These are phyloP conservation scores for Dendrocalamus latiflorus DNA, from an alignment of 202 grass and related monocot species.

Conservation along the genomic window DNA sequence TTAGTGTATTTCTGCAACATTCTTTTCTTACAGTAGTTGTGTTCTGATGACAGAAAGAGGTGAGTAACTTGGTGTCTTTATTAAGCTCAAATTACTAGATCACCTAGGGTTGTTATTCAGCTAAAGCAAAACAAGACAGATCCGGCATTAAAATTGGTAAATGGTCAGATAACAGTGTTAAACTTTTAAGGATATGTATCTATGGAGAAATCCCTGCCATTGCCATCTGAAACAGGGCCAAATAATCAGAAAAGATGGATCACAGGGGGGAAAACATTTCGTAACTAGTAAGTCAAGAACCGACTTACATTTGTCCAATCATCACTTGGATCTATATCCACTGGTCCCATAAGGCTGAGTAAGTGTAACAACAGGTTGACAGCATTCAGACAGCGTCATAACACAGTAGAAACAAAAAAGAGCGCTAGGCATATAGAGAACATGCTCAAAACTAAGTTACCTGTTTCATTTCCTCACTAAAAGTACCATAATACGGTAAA, in stretches of 20 bases:
- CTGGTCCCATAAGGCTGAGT: no score
- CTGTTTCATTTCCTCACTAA: no score
- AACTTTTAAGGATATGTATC: constrained; percentile 68
- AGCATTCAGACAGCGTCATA: background rate
- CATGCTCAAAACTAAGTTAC: no score
- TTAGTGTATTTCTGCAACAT: background rate
- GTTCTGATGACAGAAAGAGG: background rate
- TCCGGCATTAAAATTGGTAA: background rate
- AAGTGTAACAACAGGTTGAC: background rate
- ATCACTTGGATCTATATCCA: constrained; percentile 73
- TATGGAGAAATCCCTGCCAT: constrained; percentile 83
- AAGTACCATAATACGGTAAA: no score
- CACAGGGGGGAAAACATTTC: background rate
- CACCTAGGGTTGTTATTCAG: background rate
- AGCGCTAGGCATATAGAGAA: no score
- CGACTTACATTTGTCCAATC: constrained; percentile 85
- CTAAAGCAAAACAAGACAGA: background rate
- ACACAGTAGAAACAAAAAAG: constrained; percentile 8
- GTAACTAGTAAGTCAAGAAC: background rate
- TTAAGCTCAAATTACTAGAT: background rate
- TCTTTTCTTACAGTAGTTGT: background rate
- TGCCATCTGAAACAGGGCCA: constrained; percentile 52
- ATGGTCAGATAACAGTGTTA: background rate
- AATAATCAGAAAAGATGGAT: constrained; percentile 21
- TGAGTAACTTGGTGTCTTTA: background rate